Evolutionary conservation across 768 basidiomycete genomes (phyloP).

Genomic region (Strobilomyces confusus): DNA sequence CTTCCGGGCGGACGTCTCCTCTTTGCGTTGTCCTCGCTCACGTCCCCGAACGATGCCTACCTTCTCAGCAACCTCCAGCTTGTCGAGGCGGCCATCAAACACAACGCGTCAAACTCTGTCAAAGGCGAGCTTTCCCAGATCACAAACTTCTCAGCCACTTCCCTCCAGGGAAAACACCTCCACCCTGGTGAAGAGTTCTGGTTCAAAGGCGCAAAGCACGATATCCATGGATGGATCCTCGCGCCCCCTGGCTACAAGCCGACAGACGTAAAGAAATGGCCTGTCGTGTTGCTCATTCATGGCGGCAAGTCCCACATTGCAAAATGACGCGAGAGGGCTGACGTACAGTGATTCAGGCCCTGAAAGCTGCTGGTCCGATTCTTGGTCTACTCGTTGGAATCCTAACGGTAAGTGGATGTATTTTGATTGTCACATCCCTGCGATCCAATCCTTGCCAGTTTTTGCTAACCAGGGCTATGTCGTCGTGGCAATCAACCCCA

Average conservation of each 20-base stretch:
- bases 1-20: constrained; percentile 60
- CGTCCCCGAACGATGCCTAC: constrained; percentile 77
- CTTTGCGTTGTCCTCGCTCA: constrained; percentile 70
- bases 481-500: constrained; percentile 84
- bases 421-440: background rate
- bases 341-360: constrained; percentile 43
- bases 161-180: constrained; percentile 56
- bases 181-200: constrained; percentile 75
- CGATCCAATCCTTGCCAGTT: constrained; percentile 36
- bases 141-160: constrained; percentile 59
- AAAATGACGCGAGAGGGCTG: background rate
- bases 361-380: constrained; percentile 84
- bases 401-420: constrained; percentile 53
- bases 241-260: constrained; percentile 75
- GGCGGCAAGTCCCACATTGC: constrained; percentile 43
- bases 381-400: constrained; percentile 93
- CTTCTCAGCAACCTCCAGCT: constrained; percentile 48
- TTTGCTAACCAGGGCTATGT: constrained; percentile 91
- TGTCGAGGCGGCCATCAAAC: constrained; percentile 40
- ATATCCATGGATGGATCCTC: constrained; percentile 82
- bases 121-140: constrained; percentile 46
- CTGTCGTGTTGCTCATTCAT: constrained; percentile 76
- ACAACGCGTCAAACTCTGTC: constrained; percentile 24
- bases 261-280: constrained; percentile 70
- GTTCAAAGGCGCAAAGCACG: constrained; percentile 78